Evolutionary conservation across 805 yeast species (phyloP).

Genomic region (Saturnispora serradocipensis): DNA sequence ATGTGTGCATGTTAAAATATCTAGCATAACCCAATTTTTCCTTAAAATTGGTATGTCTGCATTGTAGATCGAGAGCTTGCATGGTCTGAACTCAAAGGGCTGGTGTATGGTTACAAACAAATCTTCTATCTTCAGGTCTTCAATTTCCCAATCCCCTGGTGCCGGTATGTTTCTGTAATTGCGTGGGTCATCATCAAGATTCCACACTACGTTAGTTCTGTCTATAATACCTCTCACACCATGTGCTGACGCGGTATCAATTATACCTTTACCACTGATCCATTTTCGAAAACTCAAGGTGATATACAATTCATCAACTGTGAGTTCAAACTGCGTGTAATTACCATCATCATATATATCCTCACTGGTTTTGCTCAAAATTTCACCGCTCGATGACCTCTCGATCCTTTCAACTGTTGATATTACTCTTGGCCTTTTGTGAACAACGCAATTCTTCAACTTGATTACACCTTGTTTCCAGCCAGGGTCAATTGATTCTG

Average conservation of each 20-base stretch:
- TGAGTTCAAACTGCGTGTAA: conserved; percentile 89
- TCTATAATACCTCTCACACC: conserved; percentile 93
- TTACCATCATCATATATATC: conserved; percentile 69
- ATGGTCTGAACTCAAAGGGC: conserved; percentile 74
- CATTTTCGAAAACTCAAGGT: conserved; percentile 78
- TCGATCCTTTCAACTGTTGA: conserved; percentile 28
- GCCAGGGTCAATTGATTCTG: conserved; percentile 86
- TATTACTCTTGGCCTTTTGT: conserved; percentile 57
- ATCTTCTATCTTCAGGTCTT: conserved; percentile 74
- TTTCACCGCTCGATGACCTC: conserved; percentile 15
- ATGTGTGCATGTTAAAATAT: conserved; percentile 71
- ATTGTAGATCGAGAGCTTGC: conserved; percentile 79
- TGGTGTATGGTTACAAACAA: conserved; percentile 73
- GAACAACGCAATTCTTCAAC: conserved; percentile 77
- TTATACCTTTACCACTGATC: conserved; percentile 82
- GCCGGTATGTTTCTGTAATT: conserved; percentile 62
- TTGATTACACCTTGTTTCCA: conserved; percentile 85
- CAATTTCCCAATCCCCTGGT: conserved; percentile 92
- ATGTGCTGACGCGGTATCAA: conserved; percentile 67
- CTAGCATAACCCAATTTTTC: conserved; percentile 90
- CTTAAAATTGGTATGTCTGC: conserved; percentile 74
- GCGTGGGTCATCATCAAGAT: conserved; percentile 72
- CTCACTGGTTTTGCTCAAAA: conserved; percentile 10
- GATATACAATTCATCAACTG: conserved; percentile 76
- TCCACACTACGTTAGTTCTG: conserved; percentile 80